Conservation (phyloP, 495 filamentous ascomycete species). For the Parathielavia hyrcaniae region DNA sequence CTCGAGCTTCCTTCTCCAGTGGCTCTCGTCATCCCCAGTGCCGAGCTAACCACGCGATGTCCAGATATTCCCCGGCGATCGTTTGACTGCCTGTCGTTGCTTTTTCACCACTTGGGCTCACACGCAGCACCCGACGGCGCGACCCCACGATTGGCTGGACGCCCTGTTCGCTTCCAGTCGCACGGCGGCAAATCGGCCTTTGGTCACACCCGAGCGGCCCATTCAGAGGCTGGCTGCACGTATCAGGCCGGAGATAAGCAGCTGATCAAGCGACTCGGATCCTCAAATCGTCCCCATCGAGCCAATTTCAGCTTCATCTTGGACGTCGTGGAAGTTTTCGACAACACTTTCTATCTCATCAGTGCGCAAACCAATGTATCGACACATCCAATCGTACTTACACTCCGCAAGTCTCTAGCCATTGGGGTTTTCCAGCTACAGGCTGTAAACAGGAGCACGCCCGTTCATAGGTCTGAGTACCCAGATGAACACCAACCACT, state of each 20-base stretch:
- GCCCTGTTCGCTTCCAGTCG: not conserved
- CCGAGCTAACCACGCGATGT: not conserved
- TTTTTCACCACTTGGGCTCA: not conserved
- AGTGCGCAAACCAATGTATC: no score
- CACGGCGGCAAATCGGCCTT: slow-evolving; percentile 15
- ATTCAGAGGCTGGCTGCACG: slow-evolving; percentile 4
- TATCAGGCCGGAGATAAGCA: slow-evolving; percentile 11
- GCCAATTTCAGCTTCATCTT: not conserved
- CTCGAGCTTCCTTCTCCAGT: slow-evolving; percentile 1
- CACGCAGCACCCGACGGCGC: not conserved
- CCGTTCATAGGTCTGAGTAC: no score
- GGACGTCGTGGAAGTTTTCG: no score
- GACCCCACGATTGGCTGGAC: slow-evolving; percentile 11
- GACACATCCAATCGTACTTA: no score
- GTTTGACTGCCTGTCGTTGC: not conserved
- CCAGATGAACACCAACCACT: no score
- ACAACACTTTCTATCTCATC: no score
- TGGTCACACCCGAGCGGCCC: not conserved
- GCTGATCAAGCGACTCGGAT: slow-evolving; percentile 7
- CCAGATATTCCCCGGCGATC: not conserved
- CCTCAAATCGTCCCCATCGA: slow-evolving; percentile 1
- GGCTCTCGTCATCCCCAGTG: not conserved
- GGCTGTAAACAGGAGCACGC: no score
- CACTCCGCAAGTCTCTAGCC: no score
- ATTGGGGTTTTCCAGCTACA: no score